Evolutionary conservation across 805 yeast genomes (phyloP).

Genomic region (Torulaspora maleeae): DNA sequence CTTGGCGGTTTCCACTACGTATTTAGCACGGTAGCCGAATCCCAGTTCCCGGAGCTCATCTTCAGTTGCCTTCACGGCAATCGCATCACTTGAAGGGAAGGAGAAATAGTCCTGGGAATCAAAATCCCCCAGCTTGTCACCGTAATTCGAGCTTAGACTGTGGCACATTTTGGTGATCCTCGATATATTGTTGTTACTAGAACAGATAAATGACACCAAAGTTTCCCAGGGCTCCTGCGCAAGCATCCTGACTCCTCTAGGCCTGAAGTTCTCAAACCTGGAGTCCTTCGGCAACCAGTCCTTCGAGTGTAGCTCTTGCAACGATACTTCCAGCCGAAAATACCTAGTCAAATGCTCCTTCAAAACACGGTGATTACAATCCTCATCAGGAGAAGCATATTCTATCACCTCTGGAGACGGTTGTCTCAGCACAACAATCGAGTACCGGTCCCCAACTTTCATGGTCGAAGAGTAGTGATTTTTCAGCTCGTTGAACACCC

Average conservation of each 20-base stretch:
- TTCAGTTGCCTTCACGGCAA: constrained; percentile 44
- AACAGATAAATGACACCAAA: constrained; percentile 82
- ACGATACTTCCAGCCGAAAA: constrained; percentile 58
- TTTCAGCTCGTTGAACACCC: constrained; percentile 25
- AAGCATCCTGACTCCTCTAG: constrained; percentile 72
- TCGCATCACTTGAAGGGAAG: constrained; percentile 64
- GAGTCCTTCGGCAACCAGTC: constrained; percentile 60
- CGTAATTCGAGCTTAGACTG: constrained; percentile 64
- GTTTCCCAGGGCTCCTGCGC: constrained; percentile 98
- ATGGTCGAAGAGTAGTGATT: constrained; percentile 26
- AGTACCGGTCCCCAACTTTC: constrained; percentile 37
- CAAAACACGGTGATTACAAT: constrained; percentile 33
- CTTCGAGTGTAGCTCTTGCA: constrained; percentile 46
- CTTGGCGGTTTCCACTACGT: constrained; percentile 71
- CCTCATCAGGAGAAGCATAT: constrained; percentile 43
- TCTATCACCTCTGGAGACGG: constrained; percentile 44
- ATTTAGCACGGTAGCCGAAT: constrained; percentile 92
- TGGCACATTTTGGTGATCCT: constrained; percentile 92
- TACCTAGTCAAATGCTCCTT: constrained; percentile 54
- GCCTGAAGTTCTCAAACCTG: constrained; percentile 39
- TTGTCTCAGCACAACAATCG: constrained; percentile 64
- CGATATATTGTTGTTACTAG: constrained; percentile 92
- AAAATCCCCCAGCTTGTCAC: constrained; percentile 50
- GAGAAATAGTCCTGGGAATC: constrained; percentile 57
- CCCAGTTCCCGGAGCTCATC: constrained; percentile 41